Evolutionary conservation across 331 rosid genomes (phyloP), one percentile per base, ranked within the genome.

Genomic region (Malus hybrid): DNA sequence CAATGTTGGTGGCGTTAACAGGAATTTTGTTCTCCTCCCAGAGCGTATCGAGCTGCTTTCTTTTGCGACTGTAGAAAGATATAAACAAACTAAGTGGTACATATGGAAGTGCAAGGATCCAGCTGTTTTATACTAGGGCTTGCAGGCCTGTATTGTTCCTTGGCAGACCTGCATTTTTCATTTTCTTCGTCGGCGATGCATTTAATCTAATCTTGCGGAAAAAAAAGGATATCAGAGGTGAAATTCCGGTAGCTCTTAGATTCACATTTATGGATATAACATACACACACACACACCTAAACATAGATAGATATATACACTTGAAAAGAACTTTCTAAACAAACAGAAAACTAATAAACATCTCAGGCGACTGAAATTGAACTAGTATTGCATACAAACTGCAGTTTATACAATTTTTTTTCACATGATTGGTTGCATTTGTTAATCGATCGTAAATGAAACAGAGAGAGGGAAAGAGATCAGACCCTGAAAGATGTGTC

Each of bases 401-500:
- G 67, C 67, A 29, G 10, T 29, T 28, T 8, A 16, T 55, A 55
- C 36, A 28, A 28, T 1, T 11, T 64, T 64, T 11, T 12, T 64
- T 64, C 69, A 33, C 46, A 64, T 30, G 44, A 62, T 62, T 6
- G 36, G 66, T 28, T 19, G n/a, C 66, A 14, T 12, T 26, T 62
- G 9, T 26, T 62, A 26, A 74, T 36, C 62, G 10, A 28, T 62
- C n/a, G 16, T 29, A 62, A 62, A 14, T 26, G 36, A 62, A 32
- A 64, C 22, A 13, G 55, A 73, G 72, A 46, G 73, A 78, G 42
- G 28, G 63, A 73, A 71, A 63, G 73, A 78, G 28, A 26, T 3
- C 39, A 73, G 77, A 93, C 97, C 90, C 89, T 10, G 87, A 33
- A 72, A 85, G 93, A 72, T 78, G 81, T 67, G 77, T 50, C 44